A percentile compares a stretch with the other conserved stretches of the same genome.
These are phyloP conservation scores for Phialophora chinensis DNA, from an alignment of 2,329 filamentous ascomycete genomes.

Conservation along the genomic window DNA sequence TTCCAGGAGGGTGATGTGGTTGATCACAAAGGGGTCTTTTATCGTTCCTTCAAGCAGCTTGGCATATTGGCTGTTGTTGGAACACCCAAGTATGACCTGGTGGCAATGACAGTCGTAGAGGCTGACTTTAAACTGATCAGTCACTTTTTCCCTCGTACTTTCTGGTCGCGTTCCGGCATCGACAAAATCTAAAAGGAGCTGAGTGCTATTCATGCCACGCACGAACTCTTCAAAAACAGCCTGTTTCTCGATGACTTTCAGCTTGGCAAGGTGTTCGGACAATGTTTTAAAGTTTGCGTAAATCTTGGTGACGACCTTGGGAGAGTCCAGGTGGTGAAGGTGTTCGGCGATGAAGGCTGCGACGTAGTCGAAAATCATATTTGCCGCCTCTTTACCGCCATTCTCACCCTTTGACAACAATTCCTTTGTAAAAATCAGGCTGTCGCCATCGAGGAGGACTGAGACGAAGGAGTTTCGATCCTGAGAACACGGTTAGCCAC, in stretches of 20 bases:
- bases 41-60: slow-evolving; percentile 58
- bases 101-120: slow-evolving; percentile 65
- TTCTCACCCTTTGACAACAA: slow-evolving; percentile 57
- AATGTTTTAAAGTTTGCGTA: slow-evolving; percentile 62
- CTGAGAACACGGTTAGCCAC: slow-evolving; percentile 42
- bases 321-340: slow-evolving; percentile 50
- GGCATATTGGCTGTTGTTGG: slow-evolving; percentile 62
- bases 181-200: slow-evolving; percentile 58
- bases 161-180: slow-evolving; percentile 55
- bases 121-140: slow-evolving; percentile 57
- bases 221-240: slow-evolving; percentile 58
- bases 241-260: slow-evolving; percentile 53
- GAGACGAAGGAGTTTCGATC: slow-evolving; percentile 61
- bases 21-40: slow-evolving; percentile 51
- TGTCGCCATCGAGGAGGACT: slow-evolving; percentile 62
- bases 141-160: slow-evolving; percentile 56
- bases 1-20: slow-evolving; percentile 62
- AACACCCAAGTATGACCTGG: slow-evolving; percentile 65
- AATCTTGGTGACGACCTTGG: slow-evolving; percentile 59
- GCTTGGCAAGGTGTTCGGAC: slow-evolving; percentile 54
- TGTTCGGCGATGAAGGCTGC: slow-evolving; percentile 51
- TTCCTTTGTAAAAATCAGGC: slow-evolving; percentile 61
- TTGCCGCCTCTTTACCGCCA: slow-evolving; percentile 61
- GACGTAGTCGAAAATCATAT: slow-evolving; percentile 53
- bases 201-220: slow-evolving; percentile 60